Conservation (phyloP, 2,329 filamentous ascomycete genomes). For the Aschersonia sp. region DNA sequence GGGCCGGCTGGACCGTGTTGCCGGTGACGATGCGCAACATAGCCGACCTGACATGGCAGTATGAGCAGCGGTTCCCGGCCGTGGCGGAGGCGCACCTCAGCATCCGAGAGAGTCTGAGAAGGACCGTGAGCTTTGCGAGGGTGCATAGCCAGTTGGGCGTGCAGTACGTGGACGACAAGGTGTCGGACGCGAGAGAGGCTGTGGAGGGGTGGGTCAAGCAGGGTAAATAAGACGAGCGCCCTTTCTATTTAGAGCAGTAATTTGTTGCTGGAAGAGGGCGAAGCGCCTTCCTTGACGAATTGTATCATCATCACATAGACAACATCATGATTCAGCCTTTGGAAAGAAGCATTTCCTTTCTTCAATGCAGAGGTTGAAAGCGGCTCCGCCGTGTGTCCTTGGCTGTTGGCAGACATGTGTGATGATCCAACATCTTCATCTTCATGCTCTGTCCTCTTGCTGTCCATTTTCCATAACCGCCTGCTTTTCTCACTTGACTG, state of each 20-base stretch:
- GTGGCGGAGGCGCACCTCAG: conserved; percentile 69
- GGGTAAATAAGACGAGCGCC: conserved; percentile 44
- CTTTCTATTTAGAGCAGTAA: too few species aligned
- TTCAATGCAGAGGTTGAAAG: too few species aligned
- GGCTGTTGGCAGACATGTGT: too few species aligned
- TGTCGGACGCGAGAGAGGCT: conserved; percentile 57
- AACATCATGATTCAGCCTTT: neutral
- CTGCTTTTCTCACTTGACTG: too few species aligned
- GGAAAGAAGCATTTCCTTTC: too few species aligned
- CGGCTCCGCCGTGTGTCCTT: too few species aligned
- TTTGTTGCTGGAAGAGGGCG: neutral
- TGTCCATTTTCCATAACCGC: too few species aligned
- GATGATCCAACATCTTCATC: too few species aligned
- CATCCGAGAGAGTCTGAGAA: conserved; percentile 52
- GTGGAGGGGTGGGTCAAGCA: conserved; percentile 86
- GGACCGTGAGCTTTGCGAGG: conserved; percentile 58
- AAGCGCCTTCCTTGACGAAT: conserved; percentile 2
- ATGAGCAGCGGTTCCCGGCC: conserved; percentile 77
- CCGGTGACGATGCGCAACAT: conserved; percentile 87
- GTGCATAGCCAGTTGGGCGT: conserved; percentile 58
- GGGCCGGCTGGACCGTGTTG: conserved; percentile 70
- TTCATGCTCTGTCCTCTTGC: too few species aligned
- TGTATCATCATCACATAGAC: conserved; percentile 22
- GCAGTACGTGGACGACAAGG: conserved; percentile 66
- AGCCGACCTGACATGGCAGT: conserved; percentile 74